Base-by-base conservation (phyloP, 2,329 filamentous ascomycete genomes). In the Sporothrix luriei region DNA sequence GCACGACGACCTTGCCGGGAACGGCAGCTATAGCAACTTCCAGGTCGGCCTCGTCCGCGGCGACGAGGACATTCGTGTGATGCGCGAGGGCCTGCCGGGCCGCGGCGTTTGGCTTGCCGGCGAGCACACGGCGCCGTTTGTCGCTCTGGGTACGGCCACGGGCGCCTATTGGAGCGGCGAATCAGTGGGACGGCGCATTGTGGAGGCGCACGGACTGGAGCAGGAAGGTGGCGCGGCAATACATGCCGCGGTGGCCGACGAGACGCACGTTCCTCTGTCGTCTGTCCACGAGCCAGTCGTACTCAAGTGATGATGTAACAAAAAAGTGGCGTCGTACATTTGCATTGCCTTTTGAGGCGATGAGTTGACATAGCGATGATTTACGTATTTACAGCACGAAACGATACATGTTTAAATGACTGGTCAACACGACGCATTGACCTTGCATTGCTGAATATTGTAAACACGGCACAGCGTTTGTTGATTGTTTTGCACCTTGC, bases 111-210 rank as follows among this genome's bases (percentile, higher is more conserved):
- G 93, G 93, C 83, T 97, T 73, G 93, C 93, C 0, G 93, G 93
- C 0, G 93, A 97, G 80, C 93, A 97, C 80, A 97, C 93, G 26
- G 90, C 92, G 68, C 93, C 94, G 4, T 97, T 97, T 81, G 89
- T 96, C 38, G 93, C 91, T 13, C 79, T 97, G 72, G 94, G 94
- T 0, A 97, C 94, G 4, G 91, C 90, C 14, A 96, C 93, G 0
- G 94, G 94, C 0, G 94, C 94, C 13, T 97, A 93, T 78, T 97
- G 92, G 92, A 93, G 91, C 77, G 94, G 94, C 1, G 92, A 97
- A 81, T 86, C 85, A 24, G 91, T 93, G 46, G 93, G 85, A 0
- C 85, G 82, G 77, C 86, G 88, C 76, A 86, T 93, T 70, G 80
- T 82, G 0, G 82, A 84, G 75, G 82, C 79, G 9, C 90, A 89